Evolutionary conservation across 306 rosid genomes (phyloP), one percentile per base, ranked within the genome.

Genomic region (Dalbergia cochinchinensis): DNA sequence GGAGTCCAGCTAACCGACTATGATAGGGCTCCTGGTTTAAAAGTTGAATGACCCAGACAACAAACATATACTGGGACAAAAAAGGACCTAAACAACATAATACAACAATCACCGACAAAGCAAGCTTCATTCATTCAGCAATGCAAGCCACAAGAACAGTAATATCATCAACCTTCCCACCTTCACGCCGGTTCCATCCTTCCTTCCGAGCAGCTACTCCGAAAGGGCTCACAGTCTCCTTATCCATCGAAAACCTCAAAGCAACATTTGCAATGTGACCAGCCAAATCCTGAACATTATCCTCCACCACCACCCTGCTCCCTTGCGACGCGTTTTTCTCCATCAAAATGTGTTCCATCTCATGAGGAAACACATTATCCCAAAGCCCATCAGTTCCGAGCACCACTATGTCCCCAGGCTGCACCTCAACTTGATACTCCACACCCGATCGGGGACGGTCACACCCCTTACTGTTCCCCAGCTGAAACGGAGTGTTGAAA

Each of bases 381-480:
- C 48, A 65, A 37, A 65, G 50, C 26, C 70, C 70, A 37, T 65
- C 70, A 39, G 14, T 65, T 10, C 70, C 70, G 5, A 65, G 11
- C 10, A 65, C 14, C 5, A 65, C 31, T 5, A 65, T 37, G 20
- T 65, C 70, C 14, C 70, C 70, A n/a, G 6, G 14, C 50, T 35
- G 7, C 2, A 65, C 70, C 19, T 8, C 1, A 65, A 65, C 8
- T 0, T 11, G 4, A 65, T 16, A 41, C 33, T 9, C 71, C 4
- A 2, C 4, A 16, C 33, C 34, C 5, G 15, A 8, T 11, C 18
- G 5, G 11, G 71, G 71, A 11, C 8, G 13, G 3, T 41, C 71
- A 18, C 51, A 8, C 4, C 4, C 11, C 31, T 39, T 15, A 18
- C 3, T 0, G 0, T 65, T 65, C 53, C 53, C 69, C 50, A 37